phyloP scores from a whole-genome alignment of 495 filamentous ascomycete species.

The Aspergillus diversus region DNA sequence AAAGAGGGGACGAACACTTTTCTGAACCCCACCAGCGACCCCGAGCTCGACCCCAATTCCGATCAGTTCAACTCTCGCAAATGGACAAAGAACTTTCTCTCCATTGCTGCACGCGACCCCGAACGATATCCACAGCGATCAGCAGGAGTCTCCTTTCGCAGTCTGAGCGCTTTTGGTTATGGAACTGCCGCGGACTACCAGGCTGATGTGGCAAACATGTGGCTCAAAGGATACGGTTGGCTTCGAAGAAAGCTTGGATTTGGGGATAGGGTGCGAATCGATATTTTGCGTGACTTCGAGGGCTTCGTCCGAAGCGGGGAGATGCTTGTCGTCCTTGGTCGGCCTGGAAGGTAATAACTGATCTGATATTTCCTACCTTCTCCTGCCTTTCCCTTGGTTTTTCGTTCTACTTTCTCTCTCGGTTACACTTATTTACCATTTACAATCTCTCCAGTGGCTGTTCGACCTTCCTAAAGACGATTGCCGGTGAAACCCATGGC shows the following conservation, averaged over 20 bases:
- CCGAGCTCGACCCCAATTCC: slow-evolving; percentile 47
- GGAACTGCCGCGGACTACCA: slow-evolving; percentile 76
- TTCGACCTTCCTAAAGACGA: slow-evolving; percentile 78
- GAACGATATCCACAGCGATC: slow-evolving; percentile 47
- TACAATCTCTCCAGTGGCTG: slow-evolving; percentile 56
- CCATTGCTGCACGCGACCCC: slow-evolving; percentile 44
- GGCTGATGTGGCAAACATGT: slow-evolving; percentile 68
- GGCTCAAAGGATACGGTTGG: slow-evolving; percentile 55
- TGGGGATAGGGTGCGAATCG: slow-evolving; percentile 63
- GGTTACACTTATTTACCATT: background rate
- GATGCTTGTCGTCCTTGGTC: slow-evolving; percentile 79
- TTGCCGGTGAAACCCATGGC: slow-evolving; percentile 76
- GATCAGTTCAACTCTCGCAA: slow-evolving; percentile 48
- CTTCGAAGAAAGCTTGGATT: slow-evolving; percentile 52
- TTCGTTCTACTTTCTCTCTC: background rate
- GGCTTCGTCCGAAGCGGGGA: slow-evolving; percentile 76
- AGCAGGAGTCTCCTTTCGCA: slow-evolving; percentile 53
- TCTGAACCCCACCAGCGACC: slow-evolving; percentile 39
- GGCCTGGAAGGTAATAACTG: slow-evolving; percentile 60
- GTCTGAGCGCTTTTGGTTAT: slow-evolving; percentile 75
- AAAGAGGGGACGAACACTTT: slow-evolving; percentile 49
- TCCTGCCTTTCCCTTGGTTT: background rate
- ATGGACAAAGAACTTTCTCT: slow-evolving; percentile 51
- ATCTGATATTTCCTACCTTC: slow-evolving; percentile 4
- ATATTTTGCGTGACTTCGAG: slow-evolving; percentile 76